Evolutionary conservation across 805 yeast genomes (phyloP).

Genomic region (Yamadazyma philogaea): DNA sequence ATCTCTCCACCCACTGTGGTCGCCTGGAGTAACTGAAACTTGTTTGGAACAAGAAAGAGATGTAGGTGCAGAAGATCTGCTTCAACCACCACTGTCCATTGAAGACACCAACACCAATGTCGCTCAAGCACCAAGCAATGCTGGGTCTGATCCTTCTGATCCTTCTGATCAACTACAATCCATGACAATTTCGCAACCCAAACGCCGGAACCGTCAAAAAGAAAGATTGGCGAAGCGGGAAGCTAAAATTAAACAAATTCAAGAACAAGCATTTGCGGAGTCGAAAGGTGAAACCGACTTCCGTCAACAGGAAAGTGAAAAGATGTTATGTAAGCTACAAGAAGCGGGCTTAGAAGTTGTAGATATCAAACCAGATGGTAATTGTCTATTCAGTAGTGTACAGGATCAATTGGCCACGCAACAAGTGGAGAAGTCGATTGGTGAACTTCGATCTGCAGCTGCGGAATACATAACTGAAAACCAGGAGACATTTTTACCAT

Average conservation of each 20-base stretch:
- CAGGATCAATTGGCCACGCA: slow-evolving; percentile 65
- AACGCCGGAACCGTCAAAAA: slow-evolving; percentile 72
- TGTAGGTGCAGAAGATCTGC: not conserved
- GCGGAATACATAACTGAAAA: slow-evolving; percentile 63
- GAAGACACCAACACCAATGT: no score
- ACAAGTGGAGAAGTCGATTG: slow-evolving; percentile 26
- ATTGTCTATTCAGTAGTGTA: slow-evolving; percentile 85
- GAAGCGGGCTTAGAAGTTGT: slow-evolving; percentile 48
- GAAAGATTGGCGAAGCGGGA: slow-evolving; percentile 77
- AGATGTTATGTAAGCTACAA: slow-evolving; percentile 53
- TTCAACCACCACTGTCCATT: not conserved
- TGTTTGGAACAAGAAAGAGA: no score
- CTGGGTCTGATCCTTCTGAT: not conserved
- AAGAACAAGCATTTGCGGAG: slow-evolving; percentile 68
- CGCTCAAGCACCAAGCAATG: no score
- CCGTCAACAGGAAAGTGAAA: slow-evolving; percentile 67
- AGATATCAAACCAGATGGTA: slow-evolving; percentile 89
- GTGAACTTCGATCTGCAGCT: slow-evolving; percentile 60
- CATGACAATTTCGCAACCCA: not conserved
- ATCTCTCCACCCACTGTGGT: slow-evolving; percentile 21
- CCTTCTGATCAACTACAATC: not conserved
- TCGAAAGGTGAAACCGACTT: slow-evolving; percentile 63
- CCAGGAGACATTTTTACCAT: slow-evolving; percentile 74
- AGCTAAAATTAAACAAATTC: slow-evolving; percentile 59
- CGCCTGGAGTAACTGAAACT: slow-evolving; percentile 1